Conservation (phyloP, 306 rosid species). For the Cicer judaicum region DNA sequence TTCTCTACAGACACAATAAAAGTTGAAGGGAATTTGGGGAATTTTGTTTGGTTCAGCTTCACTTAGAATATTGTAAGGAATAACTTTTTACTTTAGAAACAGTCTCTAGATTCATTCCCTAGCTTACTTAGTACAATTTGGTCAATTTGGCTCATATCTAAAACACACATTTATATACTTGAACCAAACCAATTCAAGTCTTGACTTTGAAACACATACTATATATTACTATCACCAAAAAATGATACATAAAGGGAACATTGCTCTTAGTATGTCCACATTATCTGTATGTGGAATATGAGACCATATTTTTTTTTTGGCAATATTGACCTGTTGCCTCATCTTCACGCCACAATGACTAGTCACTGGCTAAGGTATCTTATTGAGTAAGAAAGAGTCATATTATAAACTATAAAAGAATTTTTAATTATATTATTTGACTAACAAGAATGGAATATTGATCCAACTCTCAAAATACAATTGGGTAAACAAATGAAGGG, state of each 20-base stretch:
- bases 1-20: background rate
- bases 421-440: slow-evolving; percentile 29
- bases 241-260: background rate
- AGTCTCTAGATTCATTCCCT: background rate
- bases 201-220: slow-evolving; percentile 29
- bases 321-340: slow-evolving; percentile 38
- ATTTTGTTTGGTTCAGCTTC: background rate
- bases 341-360: slow-evolving; percentile 13
- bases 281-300: slow-evolving; percentile 46
- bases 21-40: background rate
- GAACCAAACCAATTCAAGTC: slow-evolving; percentile 27
- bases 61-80: background rate
- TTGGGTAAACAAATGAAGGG: slow-evolving; percentile 36
- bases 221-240: slow-evolving; percentile 27
- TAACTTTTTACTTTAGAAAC: background rate
- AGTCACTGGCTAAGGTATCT: slow-evolving; percentile 22
- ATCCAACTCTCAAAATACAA: slow-evolving; percentile 37
- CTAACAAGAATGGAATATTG: slow-evolving; percentile 42
- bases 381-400: slow-evolving; percentile 17
- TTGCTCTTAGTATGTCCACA: slow-evolving; percentile 12
- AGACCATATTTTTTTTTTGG: background rate
- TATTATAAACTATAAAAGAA: background rate
- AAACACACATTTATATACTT: slow-evolving; percentile 33
- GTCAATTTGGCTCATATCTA: slow-evolving; percentile 33
- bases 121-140: slow-evolving; percentile 9